phyloP scores from a whole-genome alignment of 2,329 filamentous ascomycete species.

The Fragosphaeria purpurea region DNA sequence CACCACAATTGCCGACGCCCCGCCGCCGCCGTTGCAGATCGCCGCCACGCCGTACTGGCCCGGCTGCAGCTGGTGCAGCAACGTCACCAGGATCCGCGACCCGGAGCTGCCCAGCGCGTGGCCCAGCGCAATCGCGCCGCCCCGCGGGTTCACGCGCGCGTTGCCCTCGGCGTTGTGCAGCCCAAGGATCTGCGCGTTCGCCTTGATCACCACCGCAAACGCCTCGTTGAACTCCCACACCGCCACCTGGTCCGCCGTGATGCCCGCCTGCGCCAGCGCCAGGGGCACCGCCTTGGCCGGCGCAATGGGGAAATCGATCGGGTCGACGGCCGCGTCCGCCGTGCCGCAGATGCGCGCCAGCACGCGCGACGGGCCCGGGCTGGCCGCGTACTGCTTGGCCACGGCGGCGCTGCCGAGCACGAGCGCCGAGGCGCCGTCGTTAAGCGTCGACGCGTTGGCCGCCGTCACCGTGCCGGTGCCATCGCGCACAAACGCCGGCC shows the following conservation, averaged over 20 bases:
- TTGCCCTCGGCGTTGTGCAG: slow-evolving; percentile 42
- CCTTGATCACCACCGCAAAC: slow-evolving; percentile 90
- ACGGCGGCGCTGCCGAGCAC: slow-evolving; percentile 74
- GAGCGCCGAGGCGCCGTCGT: slow-evolving; percentile 85
- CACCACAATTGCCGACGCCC: slow-evolving; percentile 82
- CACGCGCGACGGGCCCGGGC: slow-evolving; percentile 54
- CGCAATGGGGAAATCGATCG: slow-evolving; percentile 90
- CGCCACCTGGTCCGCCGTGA: slow-evolving; percentile 82
- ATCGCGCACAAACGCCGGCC: slow-evolving; percentile 81
- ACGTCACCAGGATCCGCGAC: slow-evolving; percentile 77
- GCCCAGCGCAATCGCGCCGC: slow-evolving; percentile 84
- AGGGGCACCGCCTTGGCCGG: slow-evolving; percentile 88
- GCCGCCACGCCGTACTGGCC: slow-evolving; percentile 92
- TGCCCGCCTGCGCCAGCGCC: slow-evolving; percentile 77
- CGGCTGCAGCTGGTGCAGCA: slow-evolving; percentile 82
- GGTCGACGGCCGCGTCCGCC: slow-evolving; percentile 81
- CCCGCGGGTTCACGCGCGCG: slow-evolving; percentile 76
- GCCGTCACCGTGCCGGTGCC: slow-evolving; percentile 87
- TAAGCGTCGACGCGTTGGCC: slow-evolving; percentile 87
- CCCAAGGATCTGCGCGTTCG: slow-evolving; percentile 77
- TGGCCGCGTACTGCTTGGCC: slow-evolving; percentile 63
- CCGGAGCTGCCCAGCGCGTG: slow-evolving; percentile 92
- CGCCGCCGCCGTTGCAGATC: slow-evolving; percentile 94
- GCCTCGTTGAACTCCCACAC: slow-evolving; percentile 99
- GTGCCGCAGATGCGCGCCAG: slow-evolving; percentile 78